These are phyloP conservation scores for Podila clonocystis DNA, from an alignment of 192 early-diverging fungal genomes.

Conservation along the genomic window DNA sequence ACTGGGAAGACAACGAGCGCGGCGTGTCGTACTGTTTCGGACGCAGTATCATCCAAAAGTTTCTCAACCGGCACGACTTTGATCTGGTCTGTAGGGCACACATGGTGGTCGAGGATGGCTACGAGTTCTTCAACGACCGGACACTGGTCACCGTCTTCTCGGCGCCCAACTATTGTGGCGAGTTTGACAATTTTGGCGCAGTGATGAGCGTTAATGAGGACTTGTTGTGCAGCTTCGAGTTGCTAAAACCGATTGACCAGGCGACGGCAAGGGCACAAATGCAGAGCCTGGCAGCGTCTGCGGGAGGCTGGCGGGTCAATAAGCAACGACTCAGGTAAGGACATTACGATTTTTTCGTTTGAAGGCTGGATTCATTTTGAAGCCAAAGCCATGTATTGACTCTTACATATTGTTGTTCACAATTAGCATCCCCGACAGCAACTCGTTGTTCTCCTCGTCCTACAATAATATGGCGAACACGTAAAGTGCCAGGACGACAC, in stretches of 20 bases:
- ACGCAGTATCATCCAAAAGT: constrained; percentile 80
- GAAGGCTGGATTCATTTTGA: not conserved
- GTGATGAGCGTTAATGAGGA: constrained; percentile 94
- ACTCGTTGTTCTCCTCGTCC: constrained; percentile 10
- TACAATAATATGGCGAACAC: not conserved
- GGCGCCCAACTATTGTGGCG: constrained; percentile 97
- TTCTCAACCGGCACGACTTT: constrained; percentile 86
- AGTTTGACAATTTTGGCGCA: constrained; percentile 92
- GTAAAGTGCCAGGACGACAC: no score
- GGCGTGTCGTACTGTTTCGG: constrained; percentile 96
- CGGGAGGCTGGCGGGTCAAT: constrained; percentile 47
- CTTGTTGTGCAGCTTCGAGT: constrained; percentile 90
- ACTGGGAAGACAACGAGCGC: constrained; percentile 94
- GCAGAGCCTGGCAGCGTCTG: constrained; percentile 41
- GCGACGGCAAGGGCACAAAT: constrained; percentile 48
- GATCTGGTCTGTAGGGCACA: constrained; percentile 94
- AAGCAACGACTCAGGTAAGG: constrained; percentile 48
- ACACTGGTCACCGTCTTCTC: constrained; percentile 94
- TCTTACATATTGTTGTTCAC: not conserved
- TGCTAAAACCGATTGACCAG: constrained; percentile 69
- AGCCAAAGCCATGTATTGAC: constrained; percentile 1
- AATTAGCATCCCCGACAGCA: constrained; percentile 29
- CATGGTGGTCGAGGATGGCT: constrained; percentile 97
- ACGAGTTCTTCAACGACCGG: constrained; percentile 94
- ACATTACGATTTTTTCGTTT: not conserved